Base-by-base conservation (phyloP, 495 filamentous ascomycete species). In the Bacidia rubella region DNA sequence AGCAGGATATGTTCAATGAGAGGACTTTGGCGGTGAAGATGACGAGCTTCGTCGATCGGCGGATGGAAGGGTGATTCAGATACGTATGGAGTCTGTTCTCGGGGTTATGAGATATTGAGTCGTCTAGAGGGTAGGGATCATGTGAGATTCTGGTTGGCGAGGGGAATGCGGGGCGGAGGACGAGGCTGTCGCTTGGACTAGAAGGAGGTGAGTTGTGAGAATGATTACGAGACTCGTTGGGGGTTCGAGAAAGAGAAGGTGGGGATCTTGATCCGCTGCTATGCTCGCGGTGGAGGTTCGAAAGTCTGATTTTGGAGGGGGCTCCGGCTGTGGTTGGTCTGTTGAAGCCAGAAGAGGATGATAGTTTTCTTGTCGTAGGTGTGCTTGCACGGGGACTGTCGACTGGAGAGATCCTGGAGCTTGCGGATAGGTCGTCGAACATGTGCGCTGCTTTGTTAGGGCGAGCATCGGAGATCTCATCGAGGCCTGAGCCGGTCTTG, bases 401-500 rank as follows among this genome's bases (percentile, higher is more conserved):
- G 27, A 81, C 58, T 7, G 76, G 71, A 11, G 71, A 77, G 20
- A 85, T 79, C 21, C 80, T 72, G 29, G 72, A 61, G 45, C 76
- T 78, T 45, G 79, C 75, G 5, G 82, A 64, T 9, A 70, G 44
- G 61, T 84, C 70, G 70, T 80, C 57, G 72, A 76, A 47, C 74
- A 67, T 53, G 59, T 75, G 56, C 52, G 68, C 54, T 22, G 71
- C 54, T 62, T 70, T 54, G 62, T 73, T 65, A 62, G 67, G 49
- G 54, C 72, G 70, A 53, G 62, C 67, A 67, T 60, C 74, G 65
- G 43, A 71, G 63, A 41, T 68, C 38, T 83, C 79, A 44, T 80
- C 79, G 25, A 78, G 63, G 44, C 70, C 78, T 32, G 70, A 73
- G n/a, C 86, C 83, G 26, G 74, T 82, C 54, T 83, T 83, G 59